These are phyloP conservation scores for Elsinoe ampelina DNA, from an alignment of 2,329 filamentous ascomycete species.

Conservation along the genomic window DNA sequence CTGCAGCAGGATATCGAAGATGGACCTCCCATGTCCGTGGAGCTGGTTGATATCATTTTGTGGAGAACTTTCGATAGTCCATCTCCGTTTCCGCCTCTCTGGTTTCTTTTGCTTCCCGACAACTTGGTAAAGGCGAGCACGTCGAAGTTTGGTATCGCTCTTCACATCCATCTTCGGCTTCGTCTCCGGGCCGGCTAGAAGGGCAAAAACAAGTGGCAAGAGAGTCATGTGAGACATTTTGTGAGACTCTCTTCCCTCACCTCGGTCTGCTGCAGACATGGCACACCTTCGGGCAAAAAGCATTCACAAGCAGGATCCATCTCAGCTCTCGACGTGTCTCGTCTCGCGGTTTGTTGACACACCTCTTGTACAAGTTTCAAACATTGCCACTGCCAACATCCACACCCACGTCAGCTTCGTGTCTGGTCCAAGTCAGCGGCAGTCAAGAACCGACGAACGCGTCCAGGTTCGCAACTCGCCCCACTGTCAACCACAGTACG, in stretches of 20 bases:
- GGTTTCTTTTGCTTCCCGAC: background rate
- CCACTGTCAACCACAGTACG: background rate
- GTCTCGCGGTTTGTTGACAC: conserved; percentile 2
- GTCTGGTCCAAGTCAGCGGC: background rate
- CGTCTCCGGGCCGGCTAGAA: background rate
- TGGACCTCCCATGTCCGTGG: background rate
- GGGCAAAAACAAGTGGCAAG: background rate
- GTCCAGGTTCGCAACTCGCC: background rate
- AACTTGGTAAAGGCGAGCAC: background rate
- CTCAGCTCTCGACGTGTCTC: background rate
- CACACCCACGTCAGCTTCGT: background rate
- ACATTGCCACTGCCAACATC: background rate
- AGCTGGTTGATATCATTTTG: background rate
- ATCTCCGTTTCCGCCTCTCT: background rate
- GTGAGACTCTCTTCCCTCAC: background rate
- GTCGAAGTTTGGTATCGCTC: background rate
- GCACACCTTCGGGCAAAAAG: background rate
- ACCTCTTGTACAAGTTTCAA: background rate
- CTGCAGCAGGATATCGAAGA: background rate
- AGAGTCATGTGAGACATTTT: background rate
- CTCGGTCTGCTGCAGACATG: conserved; percentile 4
- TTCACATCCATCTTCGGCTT: background rate
- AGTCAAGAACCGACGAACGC: background rate
- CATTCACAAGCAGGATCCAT: background rate
- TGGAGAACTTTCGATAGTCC: background rate